Evolutionary conservation across 768 basidiomycete genomes (phyloP).

Genomic region (Mycena sanguinolenta): DNA sequence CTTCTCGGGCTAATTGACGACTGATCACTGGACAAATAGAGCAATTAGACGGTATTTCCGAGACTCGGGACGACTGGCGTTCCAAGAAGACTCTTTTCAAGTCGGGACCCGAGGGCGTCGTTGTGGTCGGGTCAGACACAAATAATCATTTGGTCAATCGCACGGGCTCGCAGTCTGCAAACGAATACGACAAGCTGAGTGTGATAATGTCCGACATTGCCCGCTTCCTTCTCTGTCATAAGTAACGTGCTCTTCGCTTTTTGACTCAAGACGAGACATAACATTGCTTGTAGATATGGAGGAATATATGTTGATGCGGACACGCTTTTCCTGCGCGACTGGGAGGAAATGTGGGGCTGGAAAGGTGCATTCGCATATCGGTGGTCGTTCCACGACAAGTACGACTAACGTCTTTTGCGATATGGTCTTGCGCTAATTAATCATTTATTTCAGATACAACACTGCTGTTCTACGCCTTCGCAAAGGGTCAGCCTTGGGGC

Average conservation of each 20-base stretch:
- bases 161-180: slow-evolving; percentile 87
- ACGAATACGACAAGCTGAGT: slow-evolving; percentile 89
- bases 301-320: slow-evolving; percentile 98
- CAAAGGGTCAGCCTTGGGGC: slow-evolving; percentile 91
- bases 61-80: slow-evolving; percentile 93
- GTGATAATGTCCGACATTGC: slow-evolving; percentile 98
- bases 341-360: slow-evolving; percentile 99
- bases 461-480: slow-evolving; percentile 96
- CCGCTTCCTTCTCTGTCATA: slow-evolving; percentile 92
- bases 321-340: slow-evolving; percentile 95
- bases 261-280: background rate
- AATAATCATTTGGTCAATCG: slow-evolving; percentile 76
- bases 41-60: slow-evolving; percentile 91
- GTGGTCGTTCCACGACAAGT: slow-evolving; percentile 61
- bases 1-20: too few species aligned
- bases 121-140: slow-evolving; percentile 43
- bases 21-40: slow-evolving; percentile 46
- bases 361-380: slow-evolving; percentile 98
- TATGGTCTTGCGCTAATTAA: background rate
- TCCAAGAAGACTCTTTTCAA: slow-evolving; percentile 84
- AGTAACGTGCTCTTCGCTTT: slow-evolving; percentile 39
- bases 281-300: slow-evolving; percentile 73
- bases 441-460: slow-evolving; percentile 75
- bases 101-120: slow-evolving; percentile 75
- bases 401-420: background rate